Conservation (phyloP, 345 rosid species). For the Camelina neglecta region DNA sequence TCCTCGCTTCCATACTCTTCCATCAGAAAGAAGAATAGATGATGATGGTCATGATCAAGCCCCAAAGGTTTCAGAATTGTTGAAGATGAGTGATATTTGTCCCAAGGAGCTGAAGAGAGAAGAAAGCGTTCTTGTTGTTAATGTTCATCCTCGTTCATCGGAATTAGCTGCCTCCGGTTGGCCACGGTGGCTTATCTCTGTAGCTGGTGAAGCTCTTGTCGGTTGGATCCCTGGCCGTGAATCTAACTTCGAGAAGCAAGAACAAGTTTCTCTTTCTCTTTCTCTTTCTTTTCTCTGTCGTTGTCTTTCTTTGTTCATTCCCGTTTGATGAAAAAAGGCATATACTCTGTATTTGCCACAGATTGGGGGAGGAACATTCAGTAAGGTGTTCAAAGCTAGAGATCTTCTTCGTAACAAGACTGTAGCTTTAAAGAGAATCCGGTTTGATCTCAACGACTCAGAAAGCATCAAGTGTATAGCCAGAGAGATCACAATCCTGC, state of each 20-base stretch:
- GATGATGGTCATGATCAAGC: not conserved
- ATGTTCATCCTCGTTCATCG: constrained; percentile 34
- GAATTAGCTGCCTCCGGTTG: constrained; percentile 61
- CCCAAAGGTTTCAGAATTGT: constrained; percentile 16
- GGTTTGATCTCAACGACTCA: constrained; percentile 66
- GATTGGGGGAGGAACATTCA: constrained; percentile 98
- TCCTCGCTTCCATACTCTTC: constrained; percentile 25
- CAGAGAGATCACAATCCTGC: constrained; percentile 79
- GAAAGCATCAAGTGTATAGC: constrained; percentile 88
- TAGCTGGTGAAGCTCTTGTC: constrained; percentile 79
- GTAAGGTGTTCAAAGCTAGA: constrained; percentile 82
- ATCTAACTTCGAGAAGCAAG: constrained; percentile 72
- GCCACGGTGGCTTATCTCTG: constrained; percentile 88
- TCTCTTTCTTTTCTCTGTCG: not conserved
- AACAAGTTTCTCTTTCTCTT: constrained; percentile 51
- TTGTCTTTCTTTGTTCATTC: constrained; percentile 3
- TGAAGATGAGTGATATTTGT: constrained; percentile 11
- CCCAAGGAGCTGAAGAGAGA: constrained; percentile 38
- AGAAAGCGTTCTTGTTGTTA: constrained; percentile 33
- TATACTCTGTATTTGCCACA: constrained; percentile 47
- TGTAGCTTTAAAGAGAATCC: constrained; percentile 80
- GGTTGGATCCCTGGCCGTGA: constrained; percentile 87
- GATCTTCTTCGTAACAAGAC: constrained; percentile 65
- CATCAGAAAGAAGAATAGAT: constrained; percentile 15
- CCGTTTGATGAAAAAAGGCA: not conserved